phyloP scores from a whole-genome alignment of 2,329 filamentous ascomycete genomes.

The Alternaria alternata region DNA sequence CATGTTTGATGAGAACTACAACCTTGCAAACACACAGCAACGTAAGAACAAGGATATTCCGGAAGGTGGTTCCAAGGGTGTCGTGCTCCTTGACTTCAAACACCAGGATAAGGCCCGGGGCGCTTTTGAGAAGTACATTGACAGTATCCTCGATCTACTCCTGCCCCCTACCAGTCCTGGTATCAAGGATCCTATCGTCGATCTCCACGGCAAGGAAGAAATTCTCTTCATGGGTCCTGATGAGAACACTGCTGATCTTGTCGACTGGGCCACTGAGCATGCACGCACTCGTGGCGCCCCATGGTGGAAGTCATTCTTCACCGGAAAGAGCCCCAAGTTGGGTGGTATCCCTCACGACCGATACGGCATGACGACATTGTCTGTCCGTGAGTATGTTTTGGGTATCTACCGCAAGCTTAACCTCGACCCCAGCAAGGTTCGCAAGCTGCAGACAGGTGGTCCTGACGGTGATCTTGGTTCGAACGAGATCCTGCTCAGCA shows the following conservation, averaged over 20 bases:
- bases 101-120: slow-evolving; percentile 93
- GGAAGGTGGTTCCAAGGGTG: slow-evolving; percentile 97
- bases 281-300: slow-evolving; percentile 85
- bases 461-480: slow-evolving; percentile 96
- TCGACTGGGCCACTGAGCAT: slow-evolving; percentile 98
- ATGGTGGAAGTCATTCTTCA: slow-evolving; percentile 99
- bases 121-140: slow-evolving; percentile 99
- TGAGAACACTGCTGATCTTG: slow-evolving; percentile 96
- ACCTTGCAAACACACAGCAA: slow-evolving; percentile 96
- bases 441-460: slow-evolving; percentile 96
- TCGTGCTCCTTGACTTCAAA: slow-evolving; percentile 90
- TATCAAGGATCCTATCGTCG: slow-evolving; percentile 98
- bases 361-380: slow-evolving; percentile 98
- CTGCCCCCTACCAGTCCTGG: slow-evolving; percentile 89
- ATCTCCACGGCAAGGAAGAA: slow-evolving; percentile 92
- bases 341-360: slow-evolving; percentile 95
- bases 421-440: slow-evolving; percentile 82
- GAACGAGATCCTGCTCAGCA: slow-evolving; percentile 95
- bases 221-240: slow-evolving; percentile 99
- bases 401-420: slow-evolving; percentile 97
- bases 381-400: slow-evolving; percentile 93
- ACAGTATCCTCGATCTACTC: slow-evolving; percentile 95
- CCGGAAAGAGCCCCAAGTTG: slow-evolving; percentile 93
- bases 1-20: slow-evolving; percentile 98
- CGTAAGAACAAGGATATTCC: slow-evolving; percentile 99